These are phyloP conservation scores for Periglandula ipomoeae DNA, from an alignment of 2,329 filamentous ascomycete species.

Conservation along the genomic window DNA sequence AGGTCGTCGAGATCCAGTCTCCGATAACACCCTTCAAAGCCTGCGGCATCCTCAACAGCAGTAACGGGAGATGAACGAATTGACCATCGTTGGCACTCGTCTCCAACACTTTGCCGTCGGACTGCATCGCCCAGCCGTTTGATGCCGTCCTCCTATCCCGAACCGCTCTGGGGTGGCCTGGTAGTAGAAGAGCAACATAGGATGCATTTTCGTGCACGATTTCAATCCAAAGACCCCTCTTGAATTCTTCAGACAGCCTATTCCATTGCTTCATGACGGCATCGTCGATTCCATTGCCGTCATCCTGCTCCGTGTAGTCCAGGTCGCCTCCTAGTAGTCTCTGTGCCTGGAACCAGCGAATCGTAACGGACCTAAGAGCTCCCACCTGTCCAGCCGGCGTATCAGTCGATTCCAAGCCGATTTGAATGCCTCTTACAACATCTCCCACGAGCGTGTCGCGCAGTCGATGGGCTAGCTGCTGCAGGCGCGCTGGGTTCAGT, in stretches of 20 bases:
- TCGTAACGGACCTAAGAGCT: slow-evolving; percentile 35
- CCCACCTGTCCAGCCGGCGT: slow-evolving; percentile 29
- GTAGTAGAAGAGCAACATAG: slow-evolving; percentile 43
- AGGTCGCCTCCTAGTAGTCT: slow-evolving; percentile 22
- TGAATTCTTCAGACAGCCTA: slow-evolving; percentile 15
- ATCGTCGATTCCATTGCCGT: slow-evolving; percentile 10
- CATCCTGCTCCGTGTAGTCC: slow-evolving; percentile 11
- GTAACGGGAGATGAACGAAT: slow-evolving; percentile 41
- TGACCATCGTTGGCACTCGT: slow-evolving; percentile 10
- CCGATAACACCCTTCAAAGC: slow-evolving; percentile 38
- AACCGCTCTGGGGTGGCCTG: slow-evolving; percentile 18
- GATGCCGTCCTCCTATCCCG: slow-evolving; percentile 7
- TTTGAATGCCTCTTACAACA: slow-evolving; percentile 50
- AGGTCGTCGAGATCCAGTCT: slow-evolving; percentile 43
- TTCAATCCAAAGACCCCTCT: slow-evolving; percentile 33
- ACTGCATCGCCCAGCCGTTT: slow-evolving; percentile 13
- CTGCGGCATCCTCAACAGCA: slow-evolving; percentile 47
- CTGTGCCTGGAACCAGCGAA: slow-evolving; percentile 34
- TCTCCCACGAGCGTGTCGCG: slow-evolving; percentile 49
- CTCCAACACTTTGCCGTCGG: slow-evolving; percentile 8
- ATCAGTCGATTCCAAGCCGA: slow-evolving; percentile 36
- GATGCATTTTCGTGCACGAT: slow-evolving; percentile 44
- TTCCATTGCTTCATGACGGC: slow-evolving; percentile 9
- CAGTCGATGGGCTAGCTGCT: slow-evolving; percentile 35
- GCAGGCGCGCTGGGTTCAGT: slow-evolving; percentile 30